A percentile compares a stretch with the other conserved stretches of the same genome.
phyloP scores from a whole-genome alignment of 2,329 filamentous ascomycete genomes.

The Fusarium pseudoanthophilum region DNA sequence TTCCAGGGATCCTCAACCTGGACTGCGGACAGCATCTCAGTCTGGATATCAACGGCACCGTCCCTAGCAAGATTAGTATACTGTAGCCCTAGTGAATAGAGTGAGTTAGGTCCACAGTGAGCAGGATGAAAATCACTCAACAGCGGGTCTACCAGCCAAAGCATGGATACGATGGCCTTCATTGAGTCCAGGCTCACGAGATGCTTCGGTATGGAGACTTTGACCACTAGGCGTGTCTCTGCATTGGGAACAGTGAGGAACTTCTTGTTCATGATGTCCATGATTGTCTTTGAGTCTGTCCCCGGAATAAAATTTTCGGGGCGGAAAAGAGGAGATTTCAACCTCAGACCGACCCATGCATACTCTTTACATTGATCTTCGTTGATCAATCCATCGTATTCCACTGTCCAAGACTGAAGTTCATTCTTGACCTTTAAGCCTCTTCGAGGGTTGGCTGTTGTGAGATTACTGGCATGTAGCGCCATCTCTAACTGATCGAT shows the following conservation, averaged over 20 bases:
- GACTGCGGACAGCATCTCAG: constrained; percentile 5
- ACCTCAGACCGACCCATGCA: constrained; percentile 27
- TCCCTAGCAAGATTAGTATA: constrained; percentile 19
- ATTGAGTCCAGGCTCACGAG: neutral
- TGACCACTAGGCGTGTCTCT: constrained; percentile 17
- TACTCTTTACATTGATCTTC: constrained; percentile 20
- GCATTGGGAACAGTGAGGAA: constrained; percentile 21
- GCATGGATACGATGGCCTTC: constrained; percentile 17
- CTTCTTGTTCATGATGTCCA: constrained; percentile 3
- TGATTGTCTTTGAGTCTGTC: neutral
- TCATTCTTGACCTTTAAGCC: neutral
- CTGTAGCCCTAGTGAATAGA: constrained; percentile 31
- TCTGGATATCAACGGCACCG: constrained; percentile 1
- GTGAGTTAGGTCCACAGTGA: constrained; percentile 32
- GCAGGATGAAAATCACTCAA: constrained; percentile 21
- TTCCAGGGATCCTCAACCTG: constrained; percentile 33
- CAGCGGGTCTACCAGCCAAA: constrained; percentile 31
- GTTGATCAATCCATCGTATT: constrained; percentile 4
- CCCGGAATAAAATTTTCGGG: neutral
- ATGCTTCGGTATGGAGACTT: neutral
- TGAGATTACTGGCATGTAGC: neutral
- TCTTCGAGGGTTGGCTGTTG: neutral
- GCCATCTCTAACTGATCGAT: constrained; percentile 2
- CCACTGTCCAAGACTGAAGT: constrained; percentile 8
- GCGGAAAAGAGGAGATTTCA: constrained; percentile 17